A percentile compares a stretch with the other conserved stretches of the same genome.
These are phyloP conservation scores for Pogostemon cablin DNA, from an alignment of 257 asterid genomes.

Conservation along the genomic window DNA sequence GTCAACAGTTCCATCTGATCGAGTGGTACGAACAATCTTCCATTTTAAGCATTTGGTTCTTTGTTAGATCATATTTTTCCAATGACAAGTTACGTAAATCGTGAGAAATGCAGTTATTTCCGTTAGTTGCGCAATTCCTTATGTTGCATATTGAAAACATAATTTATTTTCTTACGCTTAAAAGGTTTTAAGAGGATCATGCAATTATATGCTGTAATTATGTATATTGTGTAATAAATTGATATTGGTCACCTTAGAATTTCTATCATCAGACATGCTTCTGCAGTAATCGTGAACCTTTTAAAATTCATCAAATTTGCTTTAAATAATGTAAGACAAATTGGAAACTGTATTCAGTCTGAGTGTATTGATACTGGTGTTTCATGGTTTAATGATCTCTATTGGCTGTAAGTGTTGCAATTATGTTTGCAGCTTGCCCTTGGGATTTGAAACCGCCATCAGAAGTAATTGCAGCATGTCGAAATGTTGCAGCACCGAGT, in stretches of 20 bases:
- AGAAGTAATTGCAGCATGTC: conserved; percentile 73
- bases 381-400: background rate
- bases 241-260: background rate
- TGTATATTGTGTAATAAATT: background rate
- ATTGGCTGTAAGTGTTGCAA: conserved; percentile 17
- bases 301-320: background rate
- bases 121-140: background rate
- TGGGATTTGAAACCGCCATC: conserved; percentile 66
- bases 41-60: background rate
- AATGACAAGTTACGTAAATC: background rate
- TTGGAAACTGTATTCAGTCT: background rate
- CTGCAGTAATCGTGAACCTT: background rate
- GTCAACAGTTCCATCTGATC: too few relatives aligned
- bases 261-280: background rate
- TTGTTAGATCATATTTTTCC: conserved; percentile 6
- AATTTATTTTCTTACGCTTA: background rate
- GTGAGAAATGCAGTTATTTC: background rate
- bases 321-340: background rate
- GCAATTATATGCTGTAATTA: background rate
- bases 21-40: too few relatives aligned
- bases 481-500: conserved; percentile 59
- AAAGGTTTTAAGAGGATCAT: background rate
- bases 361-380: background rate
- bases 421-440: conserved; percentile 66
- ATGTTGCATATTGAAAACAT: background rate